Base-by-base conservation (phyloP, 176 grass and related monocot genomes). In the Echinochloa phyllopogon region DNA sequence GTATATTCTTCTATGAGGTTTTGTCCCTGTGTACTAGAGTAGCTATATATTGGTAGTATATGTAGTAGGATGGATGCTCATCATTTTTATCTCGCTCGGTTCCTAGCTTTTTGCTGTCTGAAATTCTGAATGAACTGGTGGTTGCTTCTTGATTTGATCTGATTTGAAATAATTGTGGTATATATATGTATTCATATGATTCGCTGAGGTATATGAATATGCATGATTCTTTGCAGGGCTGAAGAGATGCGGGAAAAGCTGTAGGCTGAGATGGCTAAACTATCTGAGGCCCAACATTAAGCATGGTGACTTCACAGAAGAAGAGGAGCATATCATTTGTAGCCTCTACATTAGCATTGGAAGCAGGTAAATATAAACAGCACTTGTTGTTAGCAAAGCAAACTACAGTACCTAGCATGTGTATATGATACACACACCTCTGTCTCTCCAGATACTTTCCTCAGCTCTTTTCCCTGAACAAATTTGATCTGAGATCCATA, bases 221-320 rank as follows among this genome's bases (percentile, higher is more conserved):
- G n/a, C 77, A 50, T 84, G n/a, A 18, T 85, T 85, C 6, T 15
- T 79, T 87, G 20, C 74, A 99, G 96, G 96, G 43, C 29, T 99
- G 68, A 96, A 96, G 81, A 88, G 96, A 59, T 99, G 96, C 2
- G 96, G 96, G 15, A 99, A 99, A 85, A 96, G 96, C 61, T 99
- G 93, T 65, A 90, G 96, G 75, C 76, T 99, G 43, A 92, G 96
- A 86, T 99, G 96, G 96, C 90, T 99, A 24, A 99, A 99, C 82
- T 99, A 99, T 75, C 72, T 99, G 84, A 94, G 96, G 88, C 96
- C 89, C 82, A 99, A 99, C 52, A 94, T 99, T 65, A 99, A 94
- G 65, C 96, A 99, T 60, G 96, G 93, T 33, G 93, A 89, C 27
- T 99, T 96, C 75, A 94, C 93, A 36, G 96, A 96, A 82, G 83